Percentiles rank a stretch among this genome's conserved stretches.
phyloP scores from a whole-genome alignment of 345 rosid genomes.

The Populus pruinosa region DNA sequence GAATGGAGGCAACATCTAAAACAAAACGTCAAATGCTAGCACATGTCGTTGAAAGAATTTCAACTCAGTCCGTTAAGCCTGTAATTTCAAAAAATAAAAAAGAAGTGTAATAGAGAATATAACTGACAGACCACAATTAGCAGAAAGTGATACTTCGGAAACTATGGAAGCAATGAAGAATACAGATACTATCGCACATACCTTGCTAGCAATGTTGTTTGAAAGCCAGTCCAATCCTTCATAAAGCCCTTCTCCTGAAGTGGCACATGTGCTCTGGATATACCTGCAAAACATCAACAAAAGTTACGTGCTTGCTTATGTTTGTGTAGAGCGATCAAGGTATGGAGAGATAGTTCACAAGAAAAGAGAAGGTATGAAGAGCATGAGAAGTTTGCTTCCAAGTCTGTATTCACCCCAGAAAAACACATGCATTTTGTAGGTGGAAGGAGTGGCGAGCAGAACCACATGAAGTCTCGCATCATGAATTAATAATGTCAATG shows the following conservation, averaged over 20 bases:
- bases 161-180: neutral
- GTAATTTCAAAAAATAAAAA: neutral
- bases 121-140: neutral
- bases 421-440: neutral
- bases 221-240: neutral
- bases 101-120: neutral
- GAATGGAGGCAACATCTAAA: neutral
- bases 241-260: neutral
- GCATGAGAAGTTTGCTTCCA: neutral
- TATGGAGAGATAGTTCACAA: neutral
- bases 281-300: neutral
- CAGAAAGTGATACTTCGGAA: neutral
- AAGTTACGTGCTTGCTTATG: neutral
- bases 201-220: neutral
- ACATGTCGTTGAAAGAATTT: neutral
- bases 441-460: neutral
- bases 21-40: neutral
- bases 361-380: neutral
- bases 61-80: neutral
- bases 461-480: neutral
- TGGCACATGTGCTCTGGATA: slow-evolving; percentile 1
- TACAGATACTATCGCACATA: neutral
- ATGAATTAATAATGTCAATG: no score
- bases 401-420: neutral
- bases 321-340: neutral